A percentile compares a stretch with the other conserved stretches of the same genome.
These are phyloP conservation scores for Penicillium thymicola DNA, from an alignment of 2,329 filamentous ascomycete species.

Conservation along the genomic window DNA sequence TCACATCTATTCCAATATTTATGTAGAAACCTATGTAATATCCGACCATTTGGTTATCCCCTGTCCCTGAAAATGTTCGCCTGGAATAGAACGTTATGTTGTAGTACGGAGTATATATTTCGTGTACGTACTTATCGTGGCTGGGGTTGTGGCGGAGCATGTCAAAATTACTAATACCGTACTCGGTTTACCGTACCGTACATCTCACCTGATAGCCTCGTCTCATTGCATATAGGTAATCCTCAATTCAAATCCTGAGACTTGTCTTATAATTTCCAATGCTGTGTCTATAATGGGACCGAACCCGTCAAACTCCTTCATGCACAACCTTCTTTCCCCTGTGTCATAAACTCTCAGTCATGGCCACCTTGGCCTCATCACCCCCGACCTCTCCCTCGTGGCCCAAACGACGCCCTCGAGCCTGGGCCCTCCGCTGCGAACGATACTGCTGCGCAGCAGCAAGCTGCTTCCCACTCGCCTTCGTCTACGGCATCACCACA, in stretches of 20 bases:
- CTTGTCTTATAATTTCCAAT: background rate
- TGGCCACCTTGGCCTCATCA: constrained; percentile 40
- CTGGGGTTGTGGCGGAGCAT: constrained; percentile 5
- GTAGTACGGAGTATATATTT: background rate
- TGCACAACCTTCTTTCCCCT: constrained; percentile 12
- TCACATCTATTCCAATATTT: background rate
- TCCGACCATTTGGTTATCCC: background rate
- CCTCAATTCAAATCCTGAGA: background rate
- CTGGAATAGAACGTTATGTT: background rate
- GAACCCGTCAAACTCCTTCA: constrained; percentile 10
- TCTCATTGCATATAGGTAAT: background rate
- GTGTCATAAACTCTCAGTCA: constrained; percentile 19
- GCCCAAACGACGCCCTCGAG: constrained; percentile 41
- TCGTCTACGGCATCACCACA: constrained; percentile 85
- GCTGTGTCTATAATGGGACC: constrained; percentile 6
- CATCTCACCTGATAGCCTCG: background rate
- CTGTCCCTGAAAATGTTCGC: background rate
- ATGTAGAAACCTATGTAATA: background rate
- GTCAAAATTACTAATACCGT: background rate
- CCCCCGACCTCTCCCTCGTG: constrained; percentile 40
- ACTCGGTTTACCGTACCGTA: background rate
- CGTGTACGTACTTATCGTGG: constrained; percentile 1
- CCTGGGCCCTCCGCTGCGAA: constrained; percentile 58
- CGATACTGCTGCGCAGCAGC: constrained; percentile 76
- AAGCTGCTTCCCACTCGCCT: constrained; percentile 80